Base-by-base conservation (phyloP, 2,329 filamentous ascomycete species). In the Colletotrichum liaoningense region DNA sequence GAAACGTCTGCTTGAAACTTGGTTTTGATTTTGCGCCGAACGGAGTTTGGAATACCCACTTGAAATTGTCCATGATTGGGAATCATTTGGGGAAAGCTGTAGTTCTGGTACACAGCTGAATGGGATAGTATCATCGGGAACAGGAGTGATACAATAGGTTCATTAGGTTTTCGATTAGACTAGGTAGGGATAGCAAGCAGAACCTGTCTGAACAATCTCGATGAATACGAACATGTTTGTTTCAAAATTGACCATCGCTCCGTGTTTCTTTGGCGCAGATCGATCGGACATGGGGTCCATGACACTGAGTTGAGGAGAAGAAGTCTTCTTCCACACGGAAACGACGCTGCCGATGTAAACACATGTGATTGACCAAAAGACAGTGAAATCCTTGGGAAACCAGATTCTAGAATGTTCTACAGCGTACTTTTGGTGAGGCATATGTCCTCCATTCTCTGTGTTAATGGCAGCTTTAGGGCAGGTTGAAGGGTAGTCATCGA, bases 1-100 rank as follows among this genome's bases (percentile, higher is more conserved):
- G 42, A 19, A 42, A 42, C 8, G 19, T 49, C 19, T 11, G 16
- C 3, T 19, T 38, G 11, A 14, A 5, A 19, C 26, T 26, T 28
- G 14, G 6, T 28, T 55, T 7, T 38, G 28, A 46, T 33, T 19
- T 35, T 7, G 30, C 5, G 19, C n/a, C 28, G 9, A 35, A 7
- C n/a, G 60, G 62, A 55, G 62, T 55, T 55, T 38, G 49, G 22
- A 22, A 64, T 64, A 64, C 62, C 62, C 62, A n/a, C 42, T 64
- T 38, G 46, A 64, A 33, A 64, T 28, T 64, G 62, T 12, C n/a
- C 28, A 55, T 55, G 28, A 22, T 55, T 64, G n/a, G 46, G 30
- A 14, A 12, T 54, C 5, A 49, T 38, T 26, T 55, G 62, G 14
- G 19, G n/a, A 38, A 49, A 9, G 62, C 46, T 38, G 22, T 26